These are phyloP conservation scores for Lumnitzera racemosa DNA, from an alignment of 345 rosid species.

Conservation along the genomic window DNA sequence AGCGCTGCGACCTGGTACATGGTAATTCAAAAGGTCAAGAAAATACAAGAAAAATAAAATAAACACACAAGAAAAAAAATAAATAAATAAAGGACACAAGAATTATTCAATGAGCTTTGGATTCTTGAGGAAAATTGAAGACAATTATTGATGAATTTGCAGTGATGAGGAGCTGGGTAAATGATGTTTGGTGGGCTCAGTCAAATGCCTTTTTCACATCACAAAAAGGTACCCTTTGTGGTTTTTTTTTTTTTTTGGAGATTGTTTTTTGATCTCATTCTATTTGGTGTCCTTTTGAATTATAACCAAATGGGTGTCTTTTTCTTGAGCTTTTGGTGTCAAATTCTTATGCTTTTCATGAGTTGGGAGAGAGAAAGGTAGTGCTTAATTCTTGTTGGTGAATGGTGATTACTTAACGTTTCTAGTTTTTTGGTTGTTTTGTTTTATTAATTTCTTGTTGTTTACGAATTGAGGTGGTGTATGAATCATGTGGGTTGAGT, in stretches of 20 bases:
- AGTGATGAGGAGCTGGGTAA: slow-evolving; percentile 8
- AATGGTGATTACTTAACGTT: slow-evolving; percentile 4
- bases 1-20: no score
- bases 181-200: slow-evolving; percentile 54
- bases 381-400: background rate
- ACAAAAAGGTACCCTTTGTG: slow-evolving; percentile 39
- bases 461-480: no score
- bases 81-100: no score
- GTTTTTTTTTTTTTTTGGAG: background rate
- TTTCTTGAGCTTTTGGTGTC: slow-evolving; percentile 21
- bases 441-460: background rate
- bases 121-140: slow-evolving; percentile 5
- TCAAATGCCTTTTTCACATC: slow-evolving; percentile 23
- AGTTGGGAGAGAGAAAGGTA: no score
- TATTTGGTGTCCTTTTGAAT: slow-evolving; percentile 12
- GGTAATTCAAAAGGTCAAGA: no score
- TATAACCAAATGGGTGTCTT: slow-evolving; percentile 16
- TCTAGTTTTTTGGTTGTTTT: slow-evolving; percentile 19
- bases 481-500: no score
- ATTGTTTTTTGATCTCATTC: slow-evolving; percentile 19
- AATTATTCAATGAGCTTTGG: slow-evolving; percentile 6
- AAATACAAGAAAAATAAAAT: no score
- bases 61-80: no score
- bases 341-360: background rate
- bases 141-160: slow-evolving; percentile 1